Conservation (phyloP, 768 basidiomycete species). For the Tremella fuciformis region DNA sequence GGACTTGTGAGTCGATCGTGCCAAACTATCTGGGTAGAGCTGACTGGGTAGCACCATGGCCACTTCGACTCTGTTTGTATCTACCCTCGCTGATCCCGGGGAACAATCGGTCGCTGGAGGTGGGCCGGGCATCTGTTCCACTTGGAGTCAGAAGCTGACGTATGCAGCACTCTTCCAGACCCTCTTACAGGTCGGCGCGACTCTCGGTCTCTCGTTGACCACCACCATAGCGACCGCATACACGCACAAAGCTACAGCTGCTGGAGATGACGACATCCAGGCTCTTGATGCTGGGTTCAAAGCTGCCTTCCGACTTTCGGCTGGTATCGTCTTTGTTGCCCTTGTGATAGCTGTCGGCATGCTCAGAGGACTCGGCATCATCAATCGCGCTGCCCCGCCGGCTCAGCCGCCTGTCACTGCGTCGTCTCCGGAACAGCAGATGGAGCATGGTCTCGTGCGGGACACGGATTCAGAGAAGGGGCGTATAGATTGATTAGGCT, state of each 20-base stretch:
- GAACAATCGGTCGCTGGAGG: constrained; percentile 13
- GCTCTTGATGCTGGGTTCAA: constrained; percentile 29
- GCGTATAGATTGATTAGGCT: too few species aligned
- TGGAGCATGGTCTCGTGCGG: too few species aligned
- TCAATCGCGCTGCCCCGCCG: too few species aligned
- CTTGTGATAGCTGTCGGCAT: constrained; percentile 25
- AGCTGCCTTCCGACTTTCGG: constrained; percentile 43
- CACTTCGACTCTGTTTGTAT: constrained; percentile 4
- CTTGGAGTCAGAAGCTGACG: background rate
- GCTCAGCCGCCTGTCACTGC: too few species aligned
- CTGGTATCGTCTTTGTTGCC: constrained; percentile 30
- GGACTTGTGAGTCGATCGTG: constrained; percentile 30
- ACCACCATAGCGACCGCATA: constrained; percentile 24
- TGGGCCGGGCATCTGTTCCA: constrained; percentile 4
- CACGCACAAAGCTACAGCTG: constrained; percentile 14
- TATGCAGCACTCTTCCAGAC: constrained; percentile 27
- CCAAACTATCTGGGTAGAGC: background rate
- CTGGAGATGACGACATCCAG: constrained; percentile 11
- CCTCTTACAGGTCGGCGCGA: constrained; percentile 20
- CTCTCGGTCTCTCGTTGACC: constrained; percentile 26
- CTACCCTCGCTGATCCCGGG: background rate
- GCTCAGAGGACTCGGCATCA: constrained; percentile 37
- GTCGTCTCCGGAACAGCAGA: too few species aligned
- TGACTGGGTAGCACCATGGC: constrained; percentile 2
- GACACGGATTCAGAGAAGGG: too few species aligned